phyloP scores from a whole-genome alignment of 2,329 filamentous ascomycete species.

The Parafenestella ontariensis region DNA sequence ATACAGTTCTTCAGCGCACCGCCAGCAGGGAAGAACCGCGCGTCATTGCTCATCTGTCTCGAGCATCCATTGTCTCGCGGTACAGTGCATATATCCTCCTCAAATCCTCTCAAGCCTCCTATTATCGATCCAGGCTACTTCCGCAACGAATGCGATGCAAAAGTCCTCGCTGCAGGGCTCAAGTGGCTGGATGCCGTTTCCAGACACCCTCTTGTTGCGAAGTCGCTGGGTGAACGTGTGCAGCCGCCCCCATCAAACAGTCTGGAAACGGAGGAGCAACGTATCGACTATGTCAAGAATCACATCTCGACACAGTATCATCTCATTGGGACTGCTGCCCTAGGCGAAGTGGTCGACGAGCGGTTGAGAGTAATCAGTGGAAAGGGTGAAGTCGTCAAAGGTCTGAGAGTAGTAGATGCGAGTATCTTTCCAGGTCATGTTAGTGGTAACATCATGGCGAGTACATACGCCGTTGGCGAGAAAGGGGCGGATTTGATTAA shows the following conservation, averaged over 20 bases:
- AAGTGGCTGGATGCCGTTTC: neutral
- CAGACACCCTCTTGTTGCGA: neutral
- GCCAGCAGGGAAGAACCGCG: neutral
- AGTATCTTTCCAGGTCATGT: slow-evolving; percentile 1
- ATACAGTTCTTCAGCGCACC: neutral
- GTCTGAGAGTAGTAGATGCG: neutral
- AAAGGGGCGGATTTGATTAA: neutral
- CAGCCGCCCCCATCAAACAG: neutral
- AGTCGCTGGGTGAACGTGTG: neutral
- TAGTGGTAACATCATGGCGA: neutral
- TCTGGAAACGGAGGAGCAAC: neutral
- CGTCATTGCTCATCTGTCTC: neutral
- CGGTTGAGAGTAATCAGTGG: neutral
- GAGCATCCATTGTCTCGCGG: neutral
- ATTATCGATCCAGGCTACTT: neutral
- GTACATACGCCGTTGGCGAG: neutral
- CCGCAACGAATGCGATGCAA: neutral
- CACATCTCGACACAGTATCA: neutral
- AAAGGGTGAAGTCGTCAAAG: neutral
- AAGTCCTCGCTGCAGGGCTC: neutral
- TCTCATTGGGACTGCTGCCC: neutral
- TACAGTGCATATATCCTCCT: neutral
- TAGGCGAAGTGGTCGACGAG: neutral
- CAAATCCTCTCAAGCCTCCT: neutral
- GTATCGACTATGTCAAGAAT: neutral